Evolutionary conservation across 176 grass and related monocot genomes (phyloP).

Genomic region (Cocos nucifera): DNA sequence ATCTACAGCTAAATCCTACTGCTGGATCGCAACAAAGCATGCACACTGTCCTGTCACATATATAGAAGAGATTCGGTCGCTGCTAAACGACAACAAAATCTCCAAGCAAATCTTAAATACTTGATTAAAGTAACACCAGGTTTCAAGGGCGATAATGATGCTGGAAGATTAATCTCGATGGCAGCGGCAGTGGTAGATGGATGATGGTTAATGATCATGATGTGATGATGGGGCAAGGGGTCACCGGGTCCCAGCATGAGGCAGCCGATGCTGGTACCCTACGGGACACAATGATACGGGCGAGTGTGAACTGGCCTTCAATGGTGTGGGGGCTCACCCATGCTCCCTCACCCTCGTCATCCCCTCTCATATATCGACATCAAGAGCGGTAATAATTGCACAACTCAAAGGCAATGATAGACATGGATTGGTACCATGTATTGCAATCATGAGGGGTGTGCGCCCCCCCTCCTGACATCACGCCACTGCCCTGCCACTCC

Average conservation of each 20-base stretch:
- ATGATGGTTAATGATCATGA: not conserved
- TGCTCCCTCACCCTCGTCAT: not conserved
- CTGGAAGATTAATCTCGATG: too few species aligned
- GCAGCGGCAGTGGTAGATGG: too few species aligned
- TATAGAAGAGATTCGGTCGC: too few species aligned
- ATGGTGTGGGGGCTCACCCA: not conserved
- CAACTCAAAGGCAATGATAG: conserved; percentile 15
- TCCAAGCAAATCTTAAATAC: too few species aligned
- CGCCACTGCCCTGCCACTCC: not conserved
- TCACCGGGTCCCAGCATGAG: too few species aligned
- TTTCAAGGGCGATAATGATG: too few species aligned
- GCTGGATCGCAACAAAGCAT: too few species aligned
- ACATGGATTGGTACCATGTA: conserved; percentile 18
- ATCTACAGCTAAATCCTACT: too few species aligned
- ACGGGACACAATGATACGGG: conserved; percentile 2
- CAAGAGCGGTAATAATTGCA: conserved; percentile 16
- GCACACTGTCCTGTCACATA: too few species aligned
- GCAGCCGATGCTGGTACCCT: not conserved
- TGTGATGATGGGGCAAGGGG: not conserved
- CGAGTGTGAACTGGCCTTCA: not conserved
- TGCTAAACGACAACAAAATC: too few species aligned
- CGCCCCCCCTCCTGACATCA: too few species aligned
- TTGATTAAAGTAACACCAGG: too few species aligned
- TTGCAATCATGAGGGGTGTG: conserved; percentile 9
- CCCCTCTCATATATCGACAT: conserved; percentile 11